Evolutionary conservation across 305 asterid genomes (phyloP), one percentile per base, ranked within the genome.

Genomic region (Fraxinus sp.): DNA sequence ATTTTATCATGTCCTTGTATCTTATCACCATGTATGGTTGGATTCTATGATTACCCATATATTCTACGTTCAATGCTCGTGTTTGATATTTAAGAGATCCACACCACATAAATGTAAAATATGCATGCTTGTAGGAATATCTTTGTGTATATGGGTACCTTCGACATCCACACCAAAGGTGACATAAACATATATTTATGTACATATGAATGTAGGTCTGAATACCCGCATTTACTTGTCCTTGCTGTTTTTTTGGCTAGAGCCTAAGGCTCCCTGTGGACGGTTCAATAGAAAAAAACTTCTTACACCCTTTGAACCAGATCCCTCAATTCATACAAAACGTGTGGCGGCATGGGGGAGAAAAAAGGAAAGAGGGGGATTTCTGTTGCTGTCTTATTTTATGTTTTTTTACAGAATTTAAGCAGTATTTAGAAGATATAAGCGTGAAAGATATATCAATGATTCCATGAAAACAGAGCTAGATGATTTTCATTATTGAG

Each of bases 1-100:
- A 70, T 70, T 30, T 26, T 28, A 14, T 70, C 8, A 2, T 70
- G 39, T 11, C 39, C 75, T 22, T 3, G 28, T 62, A 9, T 62
- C 11, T 8, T 62, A 3, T 62, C 26, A 62, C 3, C 9, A 70
- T 70, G 75, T 14, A 16, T 10, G 30, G 44, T 46, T 30, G 30
- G 44, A 18, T 3, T 39, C 68, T 9, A 22, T 70, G 83, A 62
- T 2, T 39, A 0, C 82, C 0, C 13, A 1, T 66, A 33, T 22
- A 57, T 37, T 68, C 80, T 74, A 78, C 41, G 71, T 37, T 33
- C 14, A 73, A 16, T 85, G 52, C 83, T 82, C 76, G 10, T 41
- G 59, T 74, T 66, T 64, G 75, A 71, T 59, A 72, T 57, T 80
- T 26, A 83, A 30, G 68, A 79, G 14, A 66, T 66, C 74, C 75